A percentile compares a stretch with the other conserved stretches of the same genome.
Evolutionary conservation across 495 filamentous ascomycete genomes (phyloP).

Genomic region (Penicillium diatomitis): DNA sequence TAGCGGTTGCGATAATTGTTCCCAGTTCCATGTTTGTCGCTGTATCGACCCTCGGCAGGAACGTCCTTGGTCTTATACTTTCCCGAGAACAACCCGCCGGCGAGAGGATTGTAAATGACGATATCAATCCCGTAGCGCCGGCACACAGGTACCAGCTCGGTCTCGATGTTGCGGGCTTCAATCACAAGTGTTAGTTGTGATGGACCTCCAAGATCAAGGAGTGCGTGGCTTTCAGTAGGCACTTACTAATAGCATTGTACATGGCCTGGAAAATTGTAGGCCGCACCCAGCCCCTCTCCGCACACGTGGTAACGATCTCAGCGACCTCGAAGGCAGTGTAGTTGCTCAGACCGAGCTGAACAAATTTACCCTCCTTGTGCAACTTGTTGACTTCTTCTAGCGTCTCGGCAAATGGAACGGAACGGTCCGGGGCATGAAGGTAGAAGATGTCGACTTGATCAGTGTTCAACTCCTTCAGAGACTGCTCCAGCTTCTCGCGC

Average conservation of each 20-base stretch:
- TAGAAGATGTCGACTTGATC: constrained; percentile 83
- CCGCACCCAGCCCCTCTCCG: constrained; percentile 61
- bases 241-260: constrained; percentile 52
- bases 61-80: constrained; percentile 70
- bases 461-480: constrained; percentile 62
- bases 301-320: constrained; percentile 76
- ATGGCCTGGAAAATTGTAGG: constrained; percentile 57
- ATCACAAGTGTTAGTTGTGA: constrained; percentile 38
- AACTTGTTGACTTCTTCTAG: constrained; percentile 68
- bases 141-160: constrained; percentile 70
- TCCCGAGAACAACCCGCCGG: constrained; percentile 75
- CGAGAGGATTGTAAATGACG: constrained; percentile 85
- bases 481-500: constrained; percentile 50
- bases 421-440: constrained; percentile 76
- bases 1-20: constrained; percentile 66
- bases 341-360: constrained; percentile 71
- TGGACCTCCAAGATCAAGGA: background rate
- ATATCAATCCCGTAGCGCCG: constrained; percentile 79
- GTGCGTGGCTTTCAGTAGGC: background rate
- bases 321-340: constrained; percentile 87
- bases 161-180: constrained; percentile 61
- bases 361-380: constrained; percentile 83
- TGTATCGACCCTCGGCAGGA: constrained; percentile 62
- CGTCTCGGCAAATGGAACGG: constrained; percentile 69
- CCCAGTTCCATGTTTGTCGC: constrained; percentile 45